Base-by-base conservation (phyloP, 2,329 filamentous ascomycete species). In the Passalora sequoiae region DNA sequence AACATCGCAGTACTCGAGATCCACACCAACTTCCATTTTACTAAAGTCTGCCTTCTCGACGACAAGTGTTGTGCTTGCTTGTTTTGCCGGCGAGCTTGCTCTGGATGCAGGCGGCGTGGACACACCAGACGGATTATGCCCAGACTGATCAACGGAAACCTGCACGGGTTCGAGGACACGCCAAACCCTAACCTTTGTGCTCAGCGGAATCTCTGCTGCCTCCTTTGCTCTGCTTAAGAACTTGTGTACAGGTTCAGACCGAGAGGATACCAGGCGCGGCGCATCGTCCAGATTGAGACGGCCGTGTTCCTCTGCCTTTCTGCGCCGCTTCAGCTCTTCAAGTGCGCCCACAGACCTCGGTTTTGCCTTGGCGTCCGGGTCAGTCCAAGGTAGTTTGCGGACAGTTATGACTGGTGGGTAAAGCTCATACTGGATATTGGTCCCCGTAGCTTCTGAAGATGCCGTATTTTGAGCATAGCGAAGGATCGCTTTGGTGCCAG, bases 401-500 rank as follows among this genome's bases (percentile, higher is more conserved):
- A 97, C 74, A 1, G 82, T 87, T 63, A 96, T 86, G 31, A 95
- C 74, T 0, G 87, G 88, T 4, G 89, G 92, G 58, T 89, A 80
- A 29, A 88, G 73, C 66, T 97, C 92, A 63, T 84, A 94, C 56
- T 84, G 72, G 35, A 95, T 69, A 51, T 94, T 87, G 28, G 78
- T 70, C 3, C 68, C 58, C 12, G 68, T 67, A n/a, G 68, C 60
- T 2, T 74, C 74, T 29, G 78, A 75, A 36, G 19, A 17, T 1
- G 73, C 76, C 21, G 84, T 89, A 64, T 95, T 84, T 65, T 91
- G 84, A 27, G 85, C 89, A 53, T 76, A 77, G 46, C 92, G 81
- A 33, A 80, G 68, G 51, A 97, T 89, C 32, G 85, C 75, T 40
- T 87, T 83, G 8, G 49, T 35, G 24, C 78, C 80, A 12, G 80